Percentiles rank a stretch among this genome's conserved stretches.
Evolutionary conservation across 164 flowering plant species (phyloP).

Genomic region (Stephania cephalantha): DNA sequence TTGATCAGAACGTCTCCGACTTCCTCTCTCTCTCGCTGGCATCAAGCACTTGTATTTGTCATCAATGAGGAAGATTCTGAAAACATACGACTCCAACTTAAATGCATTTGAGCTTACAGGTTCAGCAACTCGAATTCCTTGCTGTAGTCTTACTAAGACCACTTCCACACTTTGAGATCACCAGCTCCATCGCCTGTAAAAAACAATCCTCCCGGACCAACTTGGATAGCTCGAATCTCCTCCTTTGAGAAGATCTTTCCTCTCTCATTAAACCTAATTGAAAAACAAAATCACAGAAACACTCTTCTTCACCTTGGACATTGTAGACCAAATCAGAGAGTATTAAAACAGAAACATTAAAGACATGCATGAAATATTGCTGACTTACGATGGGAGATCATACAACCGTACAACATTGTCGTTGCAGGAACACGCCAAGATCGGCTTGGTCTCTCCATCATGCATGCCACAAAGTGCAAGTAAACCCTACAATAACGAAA

Average conservation of each 20-base stretch:
- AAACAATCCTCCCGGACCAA: slow-evolving; percentile 77
- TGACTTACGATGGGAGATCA: slow-evolving; percentile 84
- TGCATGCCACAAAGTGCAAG: slow-evolving; percentile 45
- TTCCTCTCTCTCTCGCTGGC: background rate
- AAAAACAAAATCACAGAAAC: background rate
- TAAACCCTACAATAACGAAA: slow-evolving; percentile 22
- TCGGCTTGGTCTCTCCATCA: slow-evolving; percentile 48
- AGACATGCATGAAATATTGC: too few species aligned
- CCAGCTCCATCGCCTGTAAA: slow-evolving; percentile 92
- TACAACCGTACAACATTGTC: slow-evolving; percentile 49
- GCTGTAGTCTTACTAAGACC: slow-evolving; percentile 18
- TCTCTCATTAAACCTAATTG: slow-evolving; percentile 60
- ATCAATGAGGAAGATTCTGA: too few species aligned
- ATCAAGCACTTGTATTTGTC: too few species aligned
- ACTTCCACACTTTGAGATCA: slow-evolving; percentile 71
- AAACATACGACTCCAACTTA: too few species aligned
- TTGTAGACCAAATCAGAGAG: background rate
- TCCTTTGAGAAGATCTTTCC: slow-evolving; percentile 64
- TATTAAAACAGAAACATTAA: too few species aligned
- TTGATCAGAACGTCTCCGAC: background rate
- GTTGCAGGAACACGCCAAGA: slow-evolving; percentile 42
- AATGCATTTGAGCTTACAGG: background rate
- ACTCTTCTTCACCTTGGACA: background rate
- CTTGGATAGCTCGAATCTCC: slow-evolving; percentile 65
- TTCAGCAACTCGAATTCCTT: too few species aligned